Evolutionary conservation across 1,284 basidiomycete genomes (phyloP), one percentile per base, ranked within the genome.

Genomic region (Malassezia dermatis): DNA sequence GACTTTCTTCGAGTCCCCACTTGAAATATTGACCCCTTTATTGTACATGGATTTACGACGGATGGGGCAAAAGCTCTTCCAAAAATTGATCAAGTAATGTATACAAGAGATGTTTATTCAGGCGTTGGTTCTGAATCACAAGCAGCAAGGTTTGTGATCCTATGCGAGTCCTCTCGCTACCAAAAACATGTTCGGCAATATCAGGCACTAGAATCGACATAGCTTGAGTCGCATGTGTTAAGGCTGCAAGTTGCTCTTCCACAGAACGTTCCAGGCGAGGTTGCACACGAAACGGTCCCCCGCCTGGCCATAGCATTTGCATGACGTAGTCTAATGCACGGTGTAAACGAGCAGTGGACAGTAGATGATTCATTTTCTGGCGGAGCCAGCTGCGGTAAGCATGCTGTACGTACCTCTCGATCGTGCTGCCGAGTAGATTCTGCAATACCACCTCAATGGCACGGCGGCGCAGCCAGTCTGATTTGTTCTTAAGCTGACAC

Each of bases 361-460:
- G 51, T 1, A 51, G 83, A 82, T 24, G 80, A 73, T 40, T 82
- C 77, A 7, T 79, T 75, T 81, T 83, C 58, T 93, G 89, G 21
- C 88, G 84, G 47, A 93, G 80, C 80, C 91, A 91, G 58, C 90
- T 91, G 65, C 21, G 34, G 34, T 55, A 32, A 35, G 17, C 44
- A 21, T 30, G 6, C 40, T 7, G 15, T 2, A 72, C 80, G 64
- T 53, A 89, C 88, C 89, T 79, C 76, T 98, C 93, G 61, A 96
- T 89, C 0, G 93, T 96, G 10, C 87, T 86, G 6, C 91, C 93
- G 4, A 98, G 79, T 4, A 95, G 83, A 71, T 96, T 91, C 75
- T 96, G 93, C 44, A 96, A 77, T 57, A 96, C 89, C 53, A 96
- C 88, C 12, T 95, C 86, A 62, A 95, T 89, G 1, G 93, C 91